A percentile compares a stretch with the other conserved stretches of the same genome.
These are phyloP conservation scores for Cercospora sojina DNA, from an alignment of 2,329 filamentous ascomycete species.

Conservation along the genomic window DNA sequence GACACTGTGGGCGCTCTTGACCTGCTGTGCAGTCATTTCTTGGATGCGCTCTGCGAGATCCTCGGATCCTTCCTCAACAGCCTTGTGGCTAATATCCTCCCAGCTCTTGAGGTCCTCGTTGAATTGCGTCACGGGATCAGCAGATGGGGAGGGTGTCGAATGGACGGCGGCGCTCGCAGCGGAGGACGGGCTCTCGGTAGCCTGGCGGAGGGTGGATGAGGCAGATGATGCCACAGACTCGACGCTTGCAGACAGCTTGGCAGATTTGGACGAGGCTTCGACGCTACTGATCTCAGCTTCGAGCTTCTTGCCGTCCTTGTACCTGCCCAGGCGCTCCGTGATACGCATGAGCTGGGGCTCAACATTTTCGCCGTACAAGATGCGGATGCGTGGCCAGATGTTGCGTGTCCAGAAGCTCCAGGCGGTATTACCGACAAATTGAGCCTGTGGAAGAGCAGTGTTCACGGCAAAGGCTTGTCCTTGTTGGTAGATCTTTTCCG, in stretches of 20 bases:
- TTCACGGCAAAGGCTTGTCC: constrained; percentile 66
- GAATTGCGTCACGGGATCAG: constrained; percentile 58
- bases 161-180: constrained; percentile 26
- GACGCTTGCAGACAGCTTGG: constrained; percentile 30
- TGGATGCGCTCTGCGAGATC: constrained; percentile 62
- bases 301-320: constrained; percentile 64
- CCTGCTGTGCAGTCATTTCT: constrained; percentile 72
- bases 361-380: constrained; percentile 85
- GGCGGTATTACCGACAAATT: constrained; percentile 68
- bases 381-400: constrained; percentile 76
- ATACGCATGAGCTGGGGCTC: constrained; percentile 94
- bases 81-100: constrained; percentile 84
- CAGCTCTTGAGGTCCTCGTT: constrained; percentile 76
- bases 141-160: constrained; percentile 45
- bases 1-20: constrained; percentile 62
- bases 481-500: constrained; percentile 64
- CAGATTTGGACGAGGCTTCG: constrained; percentile 42
- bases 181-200: constrained; percentile 30
- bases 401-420: constrained; percentile 70
- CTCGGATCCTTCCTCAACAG: constrained; percentile 78
- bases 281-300: constrained; percentile 58
- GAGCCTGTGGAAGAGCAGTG: constrained; percentile 69
- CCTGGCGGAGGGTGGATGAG: constrained; percentile 32
- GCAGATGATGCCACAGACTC: constrained; percentile 31
- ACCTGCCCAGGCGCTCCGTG: constrained; percentile 79